Base-by-base conservation (phyloP, 495 filamentous ascomycete species). In the Clohesyomyces aquaticus region DNA sequence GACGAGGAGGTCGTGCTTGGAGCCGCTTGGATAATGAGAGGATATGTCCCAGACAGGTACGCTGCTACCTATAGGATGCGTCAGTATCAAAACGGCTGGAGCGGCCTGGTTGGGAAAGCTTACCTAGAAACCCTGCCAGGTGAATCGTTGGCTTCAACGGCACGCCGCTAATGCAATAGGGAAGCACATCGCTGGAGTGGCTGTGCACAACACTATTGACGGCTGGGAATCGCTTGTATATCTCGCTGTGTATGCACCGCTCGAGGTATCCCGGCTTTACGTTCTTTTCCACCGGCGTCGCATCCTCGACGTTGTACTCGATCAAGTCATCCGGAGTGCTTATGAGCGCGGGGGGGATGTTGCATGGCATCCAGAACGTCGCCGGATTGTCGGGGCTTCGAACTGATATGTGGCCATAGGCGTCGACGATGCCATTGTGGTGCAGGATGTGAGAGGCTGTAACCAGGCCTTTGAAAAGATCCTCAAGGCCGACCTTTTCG, bases 101-200 rank as follows among this genome's bases (percentile, higher is more conserved):
- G 23, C 10, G 41, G 22, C 2, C 16, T 3, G 16, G 3, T 18
- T 35, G 12, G 26, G 21, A 27, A 47, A 21, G 14, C 19, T 21
- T 56, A 73, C 79, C 79, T 43, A 83, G 73, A 48, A 84, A 82
- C 0, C 79, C 80, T 8, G 79, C 81, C 74, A 79, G 77, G 66
- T 83, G 79, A 56, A 76, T 76, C 16, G 63, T 68, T 8, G 82
- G 64, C 21, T 68, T 70, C 46, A 84, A 72, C 11, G 75, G 74
- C n/a, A 80, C 75, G 0, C 66, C 67, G 22, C 60, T 73, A 46
- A 83, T 72, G 54, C 73, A 74, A 57, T 76, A 84, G 3, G 80
- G 78, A 12, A 83, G 57, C 3, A 85, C 74, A 28, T 76, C 72
- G 14, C 73, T 67, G 0, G 72, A 65, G 60, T 85, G 82, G 55